phyloP scores from a whole-genome alignment of 176 grass and related monocot species.

The Calamus simplicifolius region DNA sequence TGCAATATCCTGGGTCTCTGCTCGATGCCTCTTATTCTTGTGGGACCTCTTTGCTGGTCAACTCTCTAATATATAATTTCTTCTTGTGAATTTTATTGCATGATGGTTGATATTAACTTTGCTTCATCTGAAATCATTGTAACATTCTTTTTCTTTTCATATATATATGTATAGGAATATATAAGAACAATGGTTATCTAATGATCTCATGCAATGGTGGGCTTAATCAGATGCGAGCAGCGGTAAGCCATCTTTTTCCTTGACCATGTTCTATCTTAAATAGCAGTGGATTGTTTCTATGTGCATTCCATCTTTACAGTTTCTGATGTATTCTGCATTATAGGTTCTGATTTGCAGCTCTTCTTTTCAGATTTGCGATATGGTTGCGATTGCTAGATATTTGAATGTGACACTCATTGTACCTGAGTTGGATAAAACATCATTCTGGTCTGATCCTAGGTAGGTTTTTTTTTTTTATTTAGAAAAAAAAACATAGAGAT shows the following conservation, averaged over 20 bases:
- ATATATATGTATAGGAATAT: slow-evolving; percentile 54
- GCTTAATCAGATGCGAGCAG: slow-evolving; percentile 95
- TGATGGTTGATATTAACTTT: neutral
- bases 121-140: neutral
- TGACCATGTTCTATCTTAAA: too few relatives aligned
- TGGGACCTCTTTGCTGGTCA: too few relatives aligned
- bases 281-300: too few relatives aligned
- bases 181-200: slow-evolving; percentile 92
- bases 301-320: too few relatives aligned
- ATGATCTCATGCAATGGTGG: slow-evolving; percentile 96
- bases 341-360: slow-evolving; percentile 1
- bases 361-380: slow-evolving; percentile 76
- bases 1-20: too few relatives aligned
- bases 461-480: slow-evolving; percentile 13
- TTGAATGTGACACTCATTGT: slow-evolving; percentile 88
- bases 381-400: slow-evolving; percentile 89
- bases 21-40: too few relatives aligned
- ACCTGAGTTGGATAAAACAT: slow-evolving; percentile 86
- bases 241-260: slow-evolving; percentile 28
- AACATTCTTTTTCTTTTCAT: slow-evolving; percentile 4
- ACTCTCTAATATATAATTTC: too few relatives aligned
- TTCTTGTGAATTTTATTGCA: too few relatives aligned
- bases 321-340: neutral
- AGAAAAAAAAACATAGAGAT: too few relatives aligned
- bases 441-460: slow-evolving; percentile 95